A percentile compares a stretch with the other conserved stretches of the same genome.
Conservation (phyloP, 306 rosid species). For the Rosa chinensis region DNA sequence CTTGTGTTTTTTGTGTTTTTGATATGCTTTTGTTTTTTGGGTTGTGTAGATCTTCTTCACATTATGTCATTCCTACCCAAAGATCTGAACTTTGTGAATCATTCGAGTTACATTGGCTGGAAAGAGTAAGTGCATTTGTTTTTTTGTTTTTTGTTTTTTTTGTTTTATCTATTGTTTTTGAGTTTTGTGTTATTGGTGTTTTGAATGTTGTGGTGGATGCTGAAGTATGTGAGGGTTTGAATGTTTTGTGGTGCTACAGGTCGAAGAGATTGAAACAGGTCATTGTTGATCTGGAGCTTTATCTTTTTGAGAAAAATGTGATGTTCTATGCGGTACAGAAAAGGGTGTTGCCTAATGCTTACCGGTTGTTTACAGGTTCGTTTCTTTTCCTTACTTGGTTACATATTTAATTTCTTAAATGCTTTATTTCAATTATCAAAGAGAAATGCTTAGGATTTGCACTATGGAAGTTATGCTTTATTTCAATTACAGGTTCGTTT, state of each 20-base stretch:
- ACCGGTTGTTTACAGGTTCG: constrained; percentile 74
- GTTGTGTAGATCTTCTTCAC: constrained; percentile 79
- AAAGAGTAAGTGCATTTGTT: constrained; percentile 63
- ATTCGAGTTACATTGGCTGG: constrained; percentile 96
- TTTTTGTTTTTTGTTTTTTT: constrained; percentile 28
- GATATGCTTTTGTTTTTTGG: constrained; percentile 28
- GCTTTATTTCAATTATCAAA: constrained; percentile 14
- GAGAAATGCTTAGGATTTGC: not conserved
- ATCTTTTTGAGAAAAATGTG: too few relatives aligned
- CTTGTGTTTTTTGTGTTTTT: not conserved
- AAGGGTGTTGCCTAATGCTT: constrained; percentile 84
- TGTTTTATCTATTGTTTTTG: too few relatives aligned
- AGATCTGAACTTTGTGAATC: constrained; percentile 82
- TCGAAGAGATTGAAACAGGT: too few relatives aligned
- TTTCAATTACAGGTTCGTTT: constrained; percentile 68
- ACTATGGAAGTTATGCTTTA: not conserved
- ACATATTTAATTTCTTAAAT: constrained; percentile 2
- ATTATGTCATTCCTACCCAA: constrained; percentile 86
- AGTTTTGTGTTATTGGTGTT: too few relatives aligned
- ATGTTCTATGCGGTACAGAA: constrained; percentile 93
- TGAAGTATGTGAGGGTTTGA: too few relatives aligned
- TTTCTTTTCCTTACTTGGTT: not conserved
- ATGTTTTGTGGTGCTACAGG: too few relatives aligned
- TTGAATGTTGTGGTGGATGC: too few relatives aligned
- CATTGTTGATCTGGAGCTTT: too few relatives aligned